Evolutionary conservation across 2,329 filamentous ascomycete genomes (phyloP).

Genomic region (Dactylonectria estremocensis): DNA sequence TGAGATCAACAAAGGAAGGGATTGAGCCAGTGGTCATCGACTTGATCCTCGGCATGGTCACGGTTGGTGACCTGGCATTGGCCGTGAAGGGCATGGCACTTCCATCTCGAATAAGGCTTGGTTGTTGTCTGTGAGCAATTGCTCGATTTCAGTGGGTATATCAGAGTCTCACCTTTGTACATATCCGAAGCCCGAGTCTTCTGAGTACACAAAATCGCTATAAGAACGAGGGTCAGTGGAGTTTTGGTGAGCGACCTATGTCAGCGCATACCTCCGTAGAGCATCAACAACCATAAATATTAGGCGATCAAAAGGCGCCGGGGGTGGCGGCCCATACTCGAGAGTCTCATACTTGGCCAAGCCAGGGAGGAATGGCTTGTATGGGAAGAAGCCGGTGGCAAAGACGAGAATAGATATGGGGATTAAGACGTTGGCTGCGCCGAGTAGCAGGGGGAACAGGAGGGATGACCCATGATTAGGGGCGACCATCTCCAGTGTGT

Average conservation of each 20-base stretch:
- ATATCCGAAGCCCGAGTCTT: slow-evolving; percentile 85
- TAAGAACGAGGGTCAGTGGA: slow-evolving; percentile 17
- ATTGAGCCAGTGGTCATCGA: slow-evolving; percentile 97
- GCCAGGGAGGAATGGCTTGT: slow-evolving; percentile 93
- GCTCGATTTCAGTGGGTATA: neutral
- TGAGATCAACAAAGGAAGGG: slow-evolving; percentile 97
- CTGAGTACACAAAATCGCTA: slow-evolving; percentile 93
- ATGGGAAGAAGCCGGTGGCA: slow-evolving; percentile 95
- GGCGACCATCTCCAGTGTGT: slow-evolving; percentile 43
- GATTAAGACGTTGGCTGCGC: slow-evolving; percentile 82
- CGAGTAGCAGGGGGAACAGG: slow-evolving; percentile 63
- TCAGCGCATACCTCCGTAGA: slow-evolving; percentile 77
- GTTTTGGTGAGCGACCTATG: slow-evolving; percentile 37
- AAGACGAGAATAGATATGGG: slow-evolving; percentile 83
- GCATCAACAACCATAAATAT: slow-evolving; percentile 99
- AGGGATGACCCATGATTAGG: slow-evolving; percentile 46
- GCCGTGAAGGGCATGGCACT: slow-evolving; percentile 93
- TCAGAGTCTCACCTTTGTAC: slow-evolving; percentile 81
- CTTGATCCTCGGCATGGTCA: slow-evolving; percentile 98
- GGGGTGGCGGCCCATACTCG: slow-evolving; percentile 69
- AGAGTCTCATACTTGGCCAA: slow-evolving; percentile 78
- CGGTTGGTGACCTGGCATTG: slow-evolving; percentile 95
- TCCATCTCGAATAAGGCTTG: slow-evolving; percentile 86
- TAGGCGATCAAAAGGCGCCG: slow-evolving; percentile 86
- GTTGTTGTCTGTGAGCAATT: slow-evolving; percentile 25